phyloP scores from a whole-genome alignment of 2,329 filamentous ascomycete genomes.

The Ophiostoma sp. region DNA sequence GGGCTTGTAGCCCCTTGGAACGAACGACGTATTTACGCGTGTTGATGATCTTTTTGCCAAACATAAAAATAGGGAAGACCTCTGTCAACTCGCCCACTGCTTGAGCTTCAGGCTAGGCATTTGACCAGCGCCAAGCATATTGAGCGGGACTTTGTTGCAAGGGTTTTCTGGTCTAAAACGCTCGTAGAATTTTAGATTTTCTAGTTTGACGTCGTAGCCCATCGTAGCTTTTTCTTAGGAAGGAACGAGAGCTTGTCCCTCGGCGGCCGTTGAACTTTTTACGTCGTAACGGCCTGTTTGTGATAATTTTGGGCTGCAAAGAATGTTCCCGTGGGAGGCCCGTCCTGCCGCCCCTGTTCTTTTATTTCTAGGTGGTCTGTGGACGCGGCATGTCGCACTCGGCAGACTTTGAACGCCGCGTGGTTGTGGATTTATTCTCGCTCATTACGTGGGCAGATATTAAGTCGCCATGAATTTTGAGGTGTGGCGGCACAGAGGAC shows the following conservation, averaged over 20 bases:
- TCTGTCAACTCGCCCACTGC: not conserved
- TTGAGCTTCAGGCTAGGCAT: not conserved
- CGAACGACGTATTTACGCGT: not conserved
- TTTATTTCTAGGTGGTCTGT: not conserved
- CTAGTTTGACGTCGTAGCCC: not conserved
- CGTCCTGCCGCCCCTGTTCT: not conserved
- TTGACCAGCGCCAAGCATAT: not conserved
- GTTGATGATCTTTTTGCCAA: not conserved
- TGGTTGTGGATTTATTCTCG: not conserved
- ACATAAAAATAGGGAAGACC: not conserved
- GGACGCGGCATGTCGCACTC: not conserved
- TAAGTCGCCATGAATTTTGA: not conserved
- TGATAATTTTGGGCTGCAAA: not conserved
- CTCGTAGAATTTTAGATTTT: constrained; percentile 1
- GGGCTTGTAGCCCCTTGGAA: not conserved
- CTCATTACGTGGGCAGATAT: not conserved
- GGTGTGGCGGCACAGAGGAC: not conserved
- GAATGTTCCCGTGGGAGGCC: not conserved
- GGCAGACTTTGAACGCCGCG: not conserved
- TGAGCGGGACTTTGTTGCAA: not conserved
- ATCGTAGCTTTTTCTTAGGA: not conserved
- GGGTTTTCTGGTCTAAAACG: not conserved
- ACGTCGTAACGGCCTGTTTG: not conserved
- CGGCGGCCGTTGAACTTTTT: not conserved
- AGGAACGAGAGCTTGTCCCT: not conserved